phyloP scores from a whole-genome alignment of 306 rosid genomes.

The Trichosanthes cucumerina region DNA sequence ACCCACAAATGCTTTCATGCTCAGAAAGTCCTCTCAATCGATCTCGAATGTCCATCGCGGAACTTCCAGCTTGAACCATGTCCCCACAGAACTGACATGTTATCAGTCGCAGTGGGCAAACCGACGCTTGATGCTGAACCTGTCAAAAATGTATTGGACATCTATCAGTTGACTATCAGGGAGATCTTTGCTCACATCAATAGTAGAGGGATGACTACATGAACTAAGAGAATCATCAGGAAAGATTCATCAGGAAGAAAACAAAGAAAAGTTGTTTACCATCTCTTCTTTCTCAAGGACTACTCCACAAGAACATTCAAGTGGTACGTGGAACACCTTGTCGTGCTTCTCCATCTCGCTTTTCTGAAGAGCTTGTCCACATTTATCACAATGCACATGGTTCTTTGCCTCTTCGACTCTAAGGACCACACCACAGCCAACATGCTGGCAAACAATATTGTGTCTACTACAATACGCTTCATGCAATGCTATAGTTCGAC shows the following conservation, averaged over 20 bases:
- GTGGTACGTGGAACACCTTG: conserved; percentile 88
- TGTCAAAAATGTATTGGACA: conserved; percentile 21
- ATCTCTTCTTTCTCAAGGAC: conserved; percentile 82
- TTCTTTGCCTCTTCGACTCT: conserved; percentile 74
- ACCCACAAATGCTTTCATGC: conserved; percentile 95
- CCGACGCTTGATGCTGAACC: conserved; percentile 75
- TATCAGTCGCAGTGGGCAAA: conserved; percentile 69
- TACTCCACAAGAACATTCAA: conserved; percentile 72
- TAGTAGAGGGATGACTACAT: neutral
- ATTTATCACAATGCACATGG: conserved; percentile 73
- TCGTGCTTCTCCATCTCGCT: conserved; percentile 80
- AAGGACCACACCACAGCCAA: conserved; percentile 80
- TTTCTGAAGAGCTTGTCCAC: conserved; percentile 80
- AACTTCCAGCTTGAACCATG: conserved; percentile 93
- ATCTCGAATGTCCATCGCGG: conserved; percentile 66
- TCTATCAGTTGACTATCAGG: neutral
- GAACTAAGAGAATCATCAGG: neutral
- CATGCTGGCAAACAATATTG: conserved; percentile 58
- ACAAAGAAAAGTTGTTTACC: conserved; percentile 35
- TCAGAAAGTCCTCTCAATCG: conserved; percentile 72
- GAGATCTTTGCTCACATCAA: neutral
- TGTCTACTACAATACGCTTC: conserved; percentile 93
- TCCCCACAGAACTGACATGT: conserved; percentile 89
- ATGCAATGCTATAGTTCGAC: conserved; percentile 69
- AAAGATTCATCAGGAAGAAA: neutral